Evolutionary conservation across 2,329 filamentous ascomycete species (phyloP), one percentile per base, ranked within the genome.

Genomic region (Samsoniella hepiali): DNA sequence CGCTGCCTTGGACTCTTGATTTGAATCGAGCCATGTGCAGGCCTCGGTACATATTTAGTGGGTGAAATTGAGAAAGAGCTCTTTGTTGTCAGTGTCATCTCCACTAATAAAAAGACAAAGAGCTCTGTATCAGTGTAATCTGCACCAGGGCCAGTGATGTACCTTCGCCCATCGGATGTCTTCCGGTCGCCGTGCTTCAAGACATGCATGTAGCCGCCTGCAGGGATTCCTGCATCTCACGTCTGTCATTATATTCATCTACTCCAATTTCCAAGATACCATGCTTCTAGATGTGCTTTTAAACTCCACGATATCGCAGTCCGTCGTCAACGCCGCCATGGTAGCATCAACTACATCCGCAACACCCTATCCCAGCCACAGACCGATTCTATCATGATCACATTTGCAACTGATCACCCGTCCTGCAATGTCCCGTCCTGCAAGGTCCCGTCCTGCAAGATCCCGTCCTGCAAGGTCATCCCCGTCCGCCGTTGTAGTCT

Each of bases 401-500:
- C 22, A 22, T 22, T 22, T 22, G 22, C 22, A 22, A 22, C 22
- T 22, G 22, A 22, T 22, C 22, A 22, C 22, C 22, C 22, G 22
- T 22, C 22, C 22, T 22, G 22, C 22, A 22, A 22, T 22, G 32
- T 38, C 51, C 31, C 27, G n/a, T 53, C 31, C 5, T 32, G 31
- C 31, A 22, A 22, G 22, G 22, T 22, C 22, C 22, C 22, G 22
- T 22, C 22, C 22, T 22, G 22, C 22, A 22, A 22, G 22, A 22
- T 22, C 22, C 22, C 22, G 22, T 22, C 22, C 22, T 22, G 22
- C 10, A 8, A 38, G 5, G 34, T 73, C 68, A 86, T 9, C 84
- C 86, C 66, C 86, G 75, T 11, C 84, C 87, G 8, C 87, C 86
- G 70, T 90, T 88, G 80, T 90, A 91, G 74, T 90, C 88, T 17